phyloP scores from a whole-genome alignment of 306 rosid species.

The Malus sylvestris region DNA sequence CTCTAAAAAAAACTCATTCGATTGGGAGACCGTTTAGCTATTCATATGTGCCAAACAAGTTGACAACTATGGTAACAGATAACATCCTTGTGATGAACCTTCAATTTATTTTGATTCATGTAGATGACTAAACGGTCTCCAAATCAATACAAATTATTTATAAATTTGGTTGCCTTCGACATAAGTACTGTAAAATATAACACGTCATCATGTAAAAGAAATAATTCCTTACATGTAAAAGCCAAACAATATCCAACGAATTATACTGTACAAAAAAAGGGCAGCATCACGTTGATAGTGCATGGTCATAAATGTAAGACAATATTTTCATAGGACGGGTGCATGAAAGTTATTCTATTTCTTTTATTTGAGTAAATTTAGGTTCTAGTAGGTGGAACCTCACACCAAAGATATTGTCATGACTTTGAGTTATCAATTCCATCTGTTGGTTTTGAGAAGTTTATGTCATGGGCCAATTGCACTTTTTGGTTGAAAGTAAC shows the following conservation, averaged over 20 bases:
- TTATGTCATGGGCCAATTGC: constrained; percentile 14
- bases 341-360: too few relatives aligned
- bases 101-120: too few relatives aligned
- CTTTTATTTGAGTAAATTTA: neutral
- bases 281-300: too few relatives aligned
- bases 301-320: neutral
- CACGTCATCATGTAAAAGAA: neutral
- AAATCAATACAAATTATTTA: too few relatives aligned
- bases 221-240: neutral
- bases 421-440: constrained; percentile 24
- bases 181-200: too few relatives aligned
- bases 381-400: neutral
- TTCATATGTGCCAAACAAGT: too few relatives aligned
- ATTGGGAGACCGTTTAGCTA: too few relatives aligned
- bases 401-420: neutral
- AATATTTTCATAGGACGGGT: too few relatives aligned
- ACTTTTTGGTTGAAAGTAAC: constrained; percentile 24
- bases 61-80: too few relatives aligned
- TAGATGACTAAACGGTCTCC: neutral
- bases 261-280: neutral
- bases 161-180: neutral
- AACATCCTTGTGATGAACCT: too few relatives aligned
- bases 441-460: constrained; percentile 29
- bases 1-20: too few relatives aligned
- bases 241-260: neutral